Conservation (phyloP, 2,329 filamentous ascomycete genomes). For the Venturia nashicola region DNA sequence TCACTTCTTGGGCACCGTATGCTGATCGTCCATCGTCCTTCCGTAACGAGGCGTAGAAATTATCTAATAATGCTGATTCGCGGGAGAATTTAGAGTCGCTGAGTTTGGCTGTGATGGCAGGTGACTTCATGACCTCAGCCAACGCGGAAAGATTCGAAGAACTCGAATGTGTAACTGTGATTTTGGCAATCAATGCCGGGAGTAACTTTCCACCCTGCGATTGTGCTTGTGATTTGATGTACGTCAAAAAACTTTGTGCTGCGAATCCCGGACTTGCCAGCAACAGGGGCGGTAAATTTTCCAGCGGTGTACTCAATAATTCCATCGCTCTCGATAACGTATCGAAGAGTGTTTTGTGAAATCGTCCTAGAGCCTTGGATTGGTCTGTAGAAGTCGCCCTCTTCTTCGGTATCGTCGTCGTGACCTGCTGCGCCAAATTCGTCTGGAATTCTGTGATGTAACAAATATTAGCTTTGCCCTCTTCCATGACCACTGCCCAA, state of each 20-base stretch:
- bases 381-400: constrained; percentile 43
- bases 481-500: constrained; percentile 88
- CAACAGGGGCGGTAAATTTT: constrained; percentile 49
- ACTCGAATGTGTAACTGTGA: constrained; percentile 67
- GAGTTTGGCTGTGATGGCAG: constrained; percentile 64
- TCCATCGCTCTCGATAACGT: constrained; percentile 70
- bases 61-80: constrained; percentile 75
- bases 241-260: constrained; percentile 67
- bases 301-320: constrained; percentile 35
- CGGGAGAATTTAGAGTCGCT: constrained; percentile 79
- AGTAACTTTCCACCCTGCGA: constrained; percentile 63
- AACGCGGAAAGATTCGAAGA: constrained; percentile 80
- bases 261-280: constrained; percentile 85
- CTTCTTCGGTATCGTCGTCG: constrained; percentile 56
- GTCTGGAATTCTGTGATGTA: constrained; percentile 72
- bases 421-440: constrained; percentile 57
- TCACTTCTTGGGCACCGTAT: constrained; percentile 77
- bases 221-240: constrained; percentile 50
- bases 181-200: constrained; percentile 47
- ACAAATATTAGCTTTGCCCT: constrained; percentile 72
- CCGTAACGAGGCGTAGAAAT: constrained; percentile 65
- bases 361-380: constrained; percentile 58
- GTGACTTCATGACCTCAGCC: constrained; percentile 73
- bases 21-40: constrained; percentile 80
- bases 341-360: constrained; percentile 65